A percentile compares a stretch with the other conserved stretches of the same genome.
phyloP scores from a whole-genome alignment of 2,329 filamentous ascomycete species.

The Ceratocystis cubensis region DNA sequence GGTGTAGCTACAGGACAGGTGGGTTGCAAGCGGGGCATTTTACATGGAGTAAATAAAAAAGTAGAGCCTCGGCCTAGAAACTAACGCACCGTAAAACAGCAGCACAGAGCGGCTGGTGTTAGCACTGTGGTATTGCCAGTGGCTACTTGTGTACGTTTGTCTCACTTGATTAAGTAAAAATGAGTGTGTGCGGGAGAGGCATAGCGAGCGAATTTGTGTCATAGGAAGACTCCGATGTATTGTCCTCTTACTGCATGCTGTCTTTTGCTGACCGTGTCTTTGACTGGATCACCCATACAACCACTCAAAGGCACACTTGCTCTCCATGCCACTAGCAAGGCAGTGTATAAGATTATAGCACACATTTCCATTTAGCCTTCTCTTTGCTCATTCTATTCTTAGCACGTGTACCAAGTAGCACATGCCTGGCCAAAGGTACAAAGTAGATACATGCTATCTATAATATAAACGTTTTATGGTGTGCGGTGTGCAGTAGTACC shows the following conservation, averaged over 20 bases:
- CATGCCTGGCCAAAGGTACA: not conserved
- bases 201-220: no score
- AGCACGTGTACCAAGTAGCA: not conserved
- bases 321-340: not conserved
- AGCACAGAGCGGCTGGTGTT: not conserved
- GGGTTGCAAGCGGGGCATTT: no score
- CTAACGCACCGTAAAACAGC: not conserved
- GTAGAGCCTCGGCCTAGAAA: not conserved
- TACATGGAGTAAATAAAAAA: not conserved
- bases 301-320: not conserved
- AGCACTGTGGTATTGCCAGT: not conserved
- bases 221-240: no score
- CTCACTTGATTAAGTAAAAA: not conserved
- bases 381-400: not conserved
- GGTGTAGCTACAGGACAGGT: no score
- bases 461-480: no score
- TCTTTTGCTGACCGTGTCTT: not conserved
- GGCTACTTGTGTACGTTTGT: not conserved
- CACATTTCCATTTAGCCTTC: no score
- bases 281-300: not conserved
- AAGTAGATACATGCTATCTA: not conserved
- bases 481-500: not conserved
- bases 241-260: not conserved
- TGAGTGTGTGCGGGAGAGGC: no score
- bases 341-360: no score